Evolutionary conservation across 768 basidiomycete species (phyloP).

Genomic region (Termitomyces sp.): DNA sequence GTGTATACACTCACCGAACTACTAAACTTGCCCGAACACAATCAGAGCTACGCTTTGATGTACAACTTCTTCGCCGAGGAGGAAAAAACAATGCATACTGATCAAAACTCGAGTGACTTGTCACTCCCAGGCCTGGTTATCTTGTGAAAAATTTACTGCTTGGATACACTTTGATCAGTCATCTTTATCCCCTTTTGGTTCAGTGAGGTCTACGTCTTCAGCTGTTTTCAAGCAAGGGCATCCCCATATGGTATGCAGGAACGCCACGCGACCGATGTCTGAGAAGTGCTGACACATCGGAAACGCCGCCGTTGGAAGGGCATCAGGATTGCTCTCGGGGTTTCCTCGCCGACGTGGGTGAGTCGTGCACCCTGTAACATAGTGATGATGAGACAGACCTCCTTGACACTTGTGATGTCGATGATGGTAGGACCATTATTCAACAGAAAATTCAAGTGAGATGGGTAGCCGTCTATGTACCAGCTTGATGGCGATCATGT

Average conservation of each 20-base stretch:
- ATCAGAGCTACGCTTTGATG: background rate
- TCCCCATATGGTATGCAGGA: background rate
- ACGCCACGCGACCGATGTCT: conserved; percentile 2
- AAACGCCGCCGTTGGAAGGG: background rate
- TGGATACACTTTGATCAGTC: background rate
- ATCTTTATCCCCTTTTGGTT: background rate
- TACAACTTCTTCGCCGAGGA: background rate
- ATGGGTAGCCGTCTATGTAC: background rate
- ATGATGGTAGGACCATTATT: background rate
- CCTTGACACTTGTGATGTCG: conserved; percentile 2
- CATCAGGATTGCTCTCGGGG: background rate
- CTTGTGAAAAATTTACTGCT: background rate
- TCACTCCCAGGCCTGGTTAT: background rate
- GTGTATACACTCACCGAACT: background rate
- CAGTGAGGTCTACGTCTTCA: background rate
- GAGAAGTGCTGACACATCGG: background rate
- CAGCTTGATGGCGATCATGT: background rate
- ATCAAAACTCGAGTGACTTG: background rate
- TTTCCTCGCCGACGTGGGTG: background rate
- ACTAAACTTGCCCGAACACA: background rate
- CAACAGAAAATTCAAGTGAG: background rate
- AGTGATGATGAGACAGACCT: background rate
- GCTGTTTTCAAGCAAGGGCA: background rate
- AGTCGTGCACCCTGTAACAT: conserved; percentile 1
- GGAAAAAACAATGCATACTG: background rate